Conservation (phyloP, 2,329 filamentous ascomycete species). For the Emergomyces africanus region DNA sequence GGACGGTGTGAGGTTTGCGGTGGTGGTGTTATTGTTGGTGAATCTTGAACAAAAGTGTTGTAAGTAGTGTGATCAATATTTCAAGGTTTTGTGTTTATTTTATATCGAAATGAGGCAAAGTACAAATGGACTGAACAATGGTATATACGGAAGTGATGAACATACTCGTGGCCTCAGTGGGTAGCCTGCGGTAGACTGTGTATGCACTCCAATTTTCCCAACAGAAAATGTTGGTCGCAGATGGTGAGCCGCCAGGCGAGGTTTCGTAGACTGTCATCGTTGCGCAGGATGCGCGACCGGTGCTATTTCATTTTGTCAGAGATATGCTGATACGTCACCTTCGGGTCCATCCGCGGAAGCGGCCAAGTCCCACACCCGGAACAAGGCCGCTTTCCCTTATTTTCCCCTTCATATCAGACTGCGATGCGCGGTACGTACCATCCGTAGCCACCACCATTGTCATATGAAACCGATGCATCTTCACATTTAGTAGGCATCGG, state of each 20-base stretch:
- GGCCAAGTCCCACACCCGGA: background rate
- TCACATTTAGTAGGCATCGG: background rate
- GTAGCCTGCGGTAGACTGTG: slow-evolving; percentile 2
- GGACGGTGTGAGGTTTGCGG: background rate
- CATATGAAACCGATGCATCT: background rate
- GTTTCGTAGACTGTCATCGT: slow-evolving; percentile 2
- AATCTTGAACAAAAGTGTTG: background rate
- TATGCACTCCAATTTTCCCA: background rate
- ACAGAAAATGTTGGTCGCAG: slow-evolving; percentile 3
- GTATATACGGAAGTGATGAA: background rate
- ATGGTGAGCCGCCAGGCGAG: slow-evolving; percentile 1
- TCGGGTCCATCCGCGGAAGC: too few relatives aligned
- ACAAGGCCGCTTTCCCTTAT: background rate
- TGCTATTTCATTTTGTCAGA: background rate
- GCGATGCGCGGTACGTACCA: background rate
- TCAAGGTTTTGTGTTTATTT: background rate
- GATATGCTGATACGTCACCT: background rate
- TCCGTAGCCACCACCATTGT: background rate
- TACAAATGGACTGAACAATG: background rate
- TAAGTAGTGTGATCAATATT: background rate
- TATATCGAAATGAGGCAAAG: background rate
- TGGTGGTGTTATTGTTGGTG: background rate
- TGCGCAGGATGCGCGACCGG: background rate
- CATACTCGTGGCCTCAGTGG: background rate
- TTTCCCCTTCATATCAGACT: background rate